Evolutionary conservation across 805 yeast species (phyloP), one percentile per base, ranked within the genome.

Genomic region (Saccharomycopsis sp.): DNA sequence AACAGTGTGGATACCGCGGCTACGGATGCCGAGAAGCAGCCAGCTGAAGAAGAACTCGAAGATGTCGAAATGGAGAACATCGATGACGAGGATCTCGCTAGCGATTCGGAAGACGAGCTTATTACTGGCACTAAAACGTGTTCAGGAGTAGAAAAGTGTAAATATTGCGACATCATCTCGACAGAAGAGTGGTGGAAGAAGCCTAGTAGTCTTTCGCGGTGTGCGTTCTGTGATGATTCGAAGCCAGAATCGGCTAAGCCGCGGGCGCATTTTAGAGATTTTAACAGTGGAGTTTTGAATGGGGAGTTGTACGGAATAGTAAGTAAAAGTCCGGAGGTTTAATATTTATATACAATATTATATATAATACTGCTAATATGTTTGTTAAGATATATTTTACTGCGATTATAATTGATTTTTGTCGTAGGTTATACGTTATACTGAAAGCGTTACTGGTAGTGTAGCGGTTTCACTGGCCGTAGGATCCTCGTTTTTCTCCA

Each of bases 161-260:
- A 20, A 2, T 53, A 53, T 38, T 57, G 60, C 41, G 41, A 54
- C 17, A 44, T 57, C 54, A 53, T 57, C 7, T 47, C 55, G 9
- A 53, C 50, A 7, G 34, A 14, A 2, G 35, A 53, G 7, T 57
- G 60, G 60, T 57, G 60, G 60, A 19, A 44, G 20, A 44, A 44
- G 22, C 49, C 49, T 7, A 44, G 49, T 17, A 44, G 22, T 44
- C 22, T 44, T 17, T 44, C 49, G 22, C 19, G 22, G 22, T 44
- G 49, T 44, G 22, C 19, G 19, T 44, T 44, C 49, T 44, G 38
- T 20, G 51, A 42, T 25, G 55, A 19, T 7, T 14, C 52, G 3
- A 42, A 7, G 5, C n/a, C 9, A 17, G 17, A 24, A 22, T 29
- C 15, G 22, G 17, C 7, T 15, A 9, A 35, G 38, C 14, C 22